phyloP scores from a whole-genome alignment of 306 rosid species.

The Hippophae rhamnoides region DNA sequence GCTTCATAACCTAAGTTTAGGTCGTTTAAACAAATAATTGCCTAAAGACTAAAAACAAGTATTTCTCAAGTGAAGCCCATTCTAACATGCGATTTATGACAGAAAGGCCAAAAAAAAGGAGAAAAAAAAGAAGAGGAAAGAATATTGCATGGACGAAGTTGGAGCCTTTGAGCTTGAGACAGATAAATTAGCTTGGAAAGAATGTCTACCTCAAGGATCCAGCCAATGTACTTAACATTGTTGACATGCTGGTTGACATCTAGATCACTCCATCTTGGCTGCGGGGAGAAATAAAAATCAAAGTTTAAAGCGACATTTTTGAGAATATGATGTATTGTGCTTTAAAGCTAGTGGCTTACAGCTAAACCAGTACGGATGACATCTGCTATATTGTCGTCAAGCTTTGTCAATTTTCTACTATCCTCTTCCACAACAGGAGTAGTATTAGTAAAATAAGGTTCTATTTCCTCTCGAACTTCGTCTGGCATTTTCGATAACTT shows the following conservation, averaged over 20 bases:
- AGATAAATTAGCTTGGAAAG: no score
- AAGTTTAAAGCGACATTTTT: neutral
- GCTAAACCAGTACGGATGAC: conserved; percentile 7
- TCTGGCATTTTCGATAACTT: conserved; percentile 11
- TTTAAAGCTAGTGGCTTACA: neutral
- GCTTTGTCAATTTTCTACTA: neutral
- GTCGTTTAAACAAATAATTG: no score
- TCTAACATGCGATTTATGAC: no score
- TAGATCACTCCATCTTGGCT: conserved; percentile 18
- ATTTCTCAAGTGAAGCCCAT: no score
- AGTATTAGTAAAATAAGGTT: neutral
- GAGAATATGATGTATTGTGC: neutral
- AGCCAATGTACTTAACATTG: conserved; percentile 9
- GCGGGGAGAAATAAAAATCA: neutral
- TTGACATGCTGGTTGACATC: conserved; percentile 22
- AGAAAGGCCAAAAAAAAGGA: no score
- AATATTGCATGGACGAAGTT: no score
- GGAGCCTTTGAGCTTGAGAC: no score
- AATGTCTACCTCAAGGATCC: conserved; percentile 12
- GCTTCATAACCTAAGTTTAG: no score
- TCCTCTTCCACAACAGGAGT: conserved; percentile 3
- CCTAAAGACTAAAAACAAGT: no score
- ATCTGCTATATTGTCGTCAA: conserved; percentile 7
- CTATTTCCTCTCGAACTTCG: conserved; percentile 12
- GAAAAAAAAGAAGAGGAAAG: no score